Conservation (phyloP, 257 asterid genomes). For the Asclepias syriaca region DNA sequence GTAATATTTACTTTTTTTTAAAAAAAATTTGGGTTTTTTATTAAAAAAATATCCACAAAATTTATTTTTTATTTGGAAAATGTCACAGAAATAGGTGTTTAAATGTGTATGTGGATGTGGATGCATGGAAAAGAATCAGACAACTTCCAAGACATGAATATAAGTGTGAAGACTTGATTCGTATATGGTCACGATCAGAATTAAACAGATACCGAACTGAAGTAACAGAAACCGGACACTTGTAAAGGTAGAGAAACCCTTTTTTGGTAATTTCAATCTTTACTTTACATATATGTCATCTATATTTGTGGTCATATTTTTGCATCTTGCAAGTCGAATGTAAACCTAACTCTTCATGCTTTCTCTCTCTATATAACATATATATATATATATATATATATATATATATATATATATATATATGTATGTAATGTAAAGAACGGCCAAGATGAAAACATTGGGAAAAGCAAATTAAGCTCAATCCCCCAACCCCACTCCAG, state of each 20-base stretch:
- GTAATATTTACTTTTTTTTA: not conserved
- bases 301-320: slow-evolving; percentile 21
- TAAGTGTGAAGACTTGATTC: not conserved
- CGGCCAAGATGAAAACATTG: too few species aligned
- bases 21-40: not conserved
- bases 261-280: slow-evolving; percentile 45
- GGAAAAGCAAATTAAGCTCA: too few species aligned
- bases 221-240: slow-evolving; percentile 21
- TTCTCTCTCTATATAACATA: not conserved
- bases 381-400: not conserved
- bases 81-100: too few species aligned
- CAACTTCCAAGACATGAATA: not conserved
- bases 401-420: not conserved
- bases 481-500: too few species aligned
- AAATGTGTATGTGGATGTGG: not conserved
- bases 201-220: slow-evolving; percentile 30
- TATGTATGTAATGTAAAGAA: too few species aligned
- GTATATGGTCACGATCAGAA: not conserved
- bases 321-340: slow-evolving; percentile 24
- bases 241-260: slow-evolving; percentile 26
- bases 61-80: too few species aligned
- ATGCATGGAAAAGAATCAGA: not conserved
- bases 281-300: slow-evolving; percentile 44
- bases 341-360: slow-evolving; percentile 34
- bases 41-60: too few species aligned